Base-by-base conservation (phyloP, 768 basidiomycete genomes). In the Boletus reticuloceps region DNA sequence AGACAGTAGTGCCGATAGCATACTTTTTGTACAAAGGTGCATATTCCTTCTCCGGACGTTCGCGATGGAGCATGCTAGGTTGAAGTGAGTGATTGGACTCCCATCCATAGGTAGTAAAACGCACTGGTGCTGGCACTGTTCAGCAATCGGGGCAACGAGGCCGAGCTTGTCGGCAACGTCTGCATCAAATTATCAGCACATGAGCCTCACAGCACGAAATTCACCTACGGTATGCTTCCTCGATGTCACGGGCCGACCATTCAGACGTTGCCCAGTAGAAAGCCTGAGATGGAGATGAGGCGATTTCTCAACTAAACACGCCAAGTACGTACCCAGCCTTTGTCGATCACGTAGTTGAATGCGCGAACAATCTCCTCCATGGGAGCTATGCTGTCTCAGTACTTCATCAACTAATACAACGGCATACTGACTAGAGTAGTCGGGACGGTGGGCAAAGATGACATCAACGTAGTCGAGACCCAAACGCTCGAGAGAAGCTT, bases 331-430 rank as follows among this genome's bases (percentile, higher is more conserved):
- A 67, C 78, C 76, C 78, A 75, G 56, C 79, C 80, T 40, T 73
- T 64, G 47, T 80, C 76, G 58, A 83, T 80, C 38, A 82, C 66
- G 45, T 72, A 75, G 70, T 80, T 81, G 73, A 85, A 83, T 1
- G 80, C 82, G 29, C 84, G 77, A 52, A 85, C 83, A 42, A 74
- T 71, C 67, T 85, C 84, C 58, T 82, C 81, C 71, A 77, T 75
- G 3, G 77, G 75, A 22, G 72, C 75, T 73, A 43, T 40, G 14
- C 5, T 5, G 0, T 14, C 12, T 70, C 36, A 61, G 58, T 31
- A 34, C 16, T 20, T 8, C 16, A 6, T 16, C 17, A 14, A 27
- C 9, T 5, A 29, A 40, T 25, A 50, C 41, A 36, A 52, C 20
- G 9, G 3, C 22, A 44, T 3, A 58, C 69, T 50, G 37, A 74